Evolutionary conservation across 2,329 filamentous ascomycete genomes (phyloP).

Genomic region (Phialemoniopsis sp.): DNA sequence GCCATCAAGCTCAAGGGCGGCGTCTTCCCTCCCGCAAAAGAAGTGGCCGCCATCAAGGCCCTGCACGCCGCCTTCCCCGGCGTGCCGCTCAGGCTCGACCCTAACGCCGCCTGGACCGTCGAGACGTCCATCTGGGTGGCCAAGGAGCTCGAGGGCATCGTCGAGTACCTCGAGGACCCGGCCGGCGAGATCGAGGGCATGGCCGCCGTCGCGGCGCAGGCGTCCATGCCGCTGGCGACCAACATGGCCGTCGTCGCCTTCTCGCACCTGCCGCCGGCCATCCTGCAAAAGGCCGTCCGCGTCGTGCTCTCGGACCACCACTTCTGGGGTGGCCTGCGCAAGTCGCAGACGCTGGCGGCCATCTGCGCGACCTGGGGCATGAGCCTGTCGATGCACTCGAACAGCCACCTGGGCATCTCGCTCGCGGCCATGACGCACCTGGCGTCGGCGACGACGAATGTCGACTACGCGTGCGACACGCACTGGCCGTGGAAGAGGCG

Average conservation of each 20-base stretch:
- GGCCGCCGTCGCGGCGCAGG: slow-evolving; percentile 33
- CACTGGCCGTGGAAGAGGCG: slow-evolving; percentile 40
- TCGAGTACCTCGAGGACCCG: slow-evolving; percentile 35
- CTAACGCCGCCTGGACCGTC: slow-evolving; percentile 32
- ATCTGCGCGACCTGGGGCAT: slow-evolving; percentile 34
- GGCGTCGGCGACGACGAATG: slow-evolving; percentile 31
- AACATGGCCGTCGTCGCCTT: slow-evolving; percentile 39
- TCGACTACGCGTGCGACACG: slow-evolving; percentile 38
- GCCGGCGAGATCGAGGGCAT: slow-evolving; percentile 34
- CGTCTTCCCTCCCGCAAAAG: slow-evolving; percentile 31
- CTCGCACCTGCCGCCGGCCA: slow-evolving; percentile 28
- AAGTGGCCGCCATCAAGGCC: slow-evolving; percentile 32
- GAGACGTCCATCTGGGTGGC: slow-evolving; percentile 33
- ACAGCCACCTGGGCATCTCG: slow-evolving; percentile 36
- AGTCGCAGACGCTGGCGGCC: slow-evolving; percentile 29
- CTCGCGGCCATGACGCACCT: slow-evolving; percentile 38
- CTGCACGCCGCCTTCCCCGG: slow-evolving; percentile 28
- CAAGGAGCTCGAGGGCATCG: slow-evolving; percentile 27
- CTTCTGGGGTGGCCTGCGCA: slow-evolving; percentile 37
- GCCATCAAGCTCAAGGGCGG: slow-evolving; percentile 38
- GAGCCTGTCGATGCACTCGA: slow-evolving; percentile 36
- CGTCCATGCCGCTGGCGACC: slow-evolving; percentile 34
- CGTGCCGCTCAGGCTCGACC: slow-evolving; percentile 28
- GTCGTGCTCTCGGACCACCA: slow-evolving; percentile 36
- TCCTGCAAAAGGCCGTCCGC: slow-evolving; percentile 31